phyloP scores from a whole-genome alignment of 305 asterid species.

The Fraxinus sp. region DNA sequence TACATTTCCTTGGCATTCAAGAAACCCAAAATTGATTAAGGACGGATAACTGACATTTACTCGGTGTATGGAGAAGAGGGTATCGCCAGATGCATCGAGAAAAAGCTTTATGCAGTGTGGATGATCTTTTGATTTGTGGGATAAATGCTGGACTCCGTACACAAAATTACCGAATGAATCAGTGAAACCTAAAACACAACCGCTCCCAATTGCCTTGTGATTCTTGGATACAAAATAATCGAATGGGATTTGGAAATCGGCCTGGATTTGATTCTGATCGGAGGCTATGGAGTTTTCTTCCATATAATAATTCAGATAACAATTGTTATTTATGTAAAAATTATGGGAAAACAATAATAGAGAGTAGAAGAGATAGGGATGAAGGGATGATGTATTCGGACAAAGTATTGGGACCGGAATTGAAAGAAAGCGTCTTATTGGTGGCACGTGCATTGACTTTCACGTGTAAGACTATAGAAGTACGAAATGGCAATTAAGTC shows the following conservation, averaged over 20 bases:
- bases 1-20: not conserved
- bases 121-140: conserved; percentile 4
- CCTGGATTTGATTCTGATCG: not conserved
- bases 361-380: not conserved
- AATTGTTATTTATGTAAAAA: not conserved
- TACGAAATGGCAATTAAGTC: too few relatives aligned
- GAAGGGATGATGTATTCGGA: not conserved
- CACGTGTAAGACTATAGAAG: not conserved
- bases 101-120: conserved; percentile 39
- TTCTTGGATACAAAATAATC: conserved; percentile 75
- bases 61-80: conserved; percentile 52
- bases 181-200: conserved; percentile 45
- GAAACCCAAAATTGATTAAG: not conserved
- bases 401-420: not conserved
- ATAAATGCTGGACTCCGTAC: conserved; percentile 42
- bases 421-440: not conserved
- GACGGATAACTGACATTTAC: conserved; percentile 41
- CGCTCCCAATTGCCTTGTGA: conserved; percentile 28
- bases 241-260: conserved; percentile 47
- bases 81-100: conserved; percentile 51
- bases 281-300: conserved; percentile 31
- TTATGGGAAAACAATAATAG: not conserved
- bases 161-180: conserved; percentile 57
- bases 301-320: conserved; percentile 15
- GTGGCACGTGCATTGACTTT: not conserved